Evolutionary conservation across 2,329 filamentous ascomycete genomes (phyloP), one percentile per base, ranked within the genome.

Genomic region (Colletotrichum acutatum): DNA sequence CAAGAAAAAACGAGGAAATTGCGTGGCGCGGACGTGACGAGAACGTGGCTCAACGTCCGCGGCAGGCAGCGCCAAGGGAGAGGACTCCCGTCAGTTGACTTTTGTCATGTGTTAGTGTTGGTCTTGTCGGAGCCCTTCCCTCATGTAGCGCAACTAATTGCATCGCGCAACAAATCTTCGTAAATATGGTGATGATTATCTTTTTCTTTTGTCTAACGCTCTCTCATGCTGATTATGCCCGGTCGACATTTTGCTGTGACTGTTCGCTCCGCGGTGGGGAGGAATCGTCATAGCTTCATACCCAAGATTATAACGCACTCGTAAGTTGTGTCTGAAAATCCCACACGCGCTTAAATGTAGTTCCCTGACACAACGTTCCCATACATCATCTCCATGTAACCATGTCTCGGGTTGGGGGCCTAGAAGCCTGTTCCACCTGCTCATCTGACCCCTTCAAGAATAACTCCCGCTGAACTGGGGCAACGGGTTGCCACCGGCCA

Each of bases 391-490:
- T 6, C 5, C 19, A 7, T 59, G 6, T 34, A 4, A 4, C 6
- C 22, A 14, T 37, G 19, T 22, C 34, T 16, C 30, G 3, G 14
- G 7, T 5, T 19, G n/a, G 22, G 60, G 22, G 28, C 4, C 24
- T 34, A 16, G 60, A n/a, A n/a, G 6, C 28, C 19, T 30, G 4
- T 12, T 28, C 24, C 5, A 16, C 22, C 3, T 30, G 9, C 30
- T n/a, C 61, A 16, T 16, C 11, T 24, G 24, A 34, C 46, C 24
- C 16, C 5, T 12, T 73, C 61, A 71, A 19, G 57, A 34, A 34
- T n/a, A 65, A 58, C 37, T 61, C n/a, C 58, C 67, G 28, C 56
- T 66, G 22, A 74, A 74, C 2, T 67, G 52, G 30, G 71, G 62
- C n/a, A 54, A 24, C 9, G 62, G 66, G 19, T 24, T 54, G 19